Base-by-base conservation (phyloP, 2,329 filamentous ascomycete species). In the Cercospora zeina region DNA sequence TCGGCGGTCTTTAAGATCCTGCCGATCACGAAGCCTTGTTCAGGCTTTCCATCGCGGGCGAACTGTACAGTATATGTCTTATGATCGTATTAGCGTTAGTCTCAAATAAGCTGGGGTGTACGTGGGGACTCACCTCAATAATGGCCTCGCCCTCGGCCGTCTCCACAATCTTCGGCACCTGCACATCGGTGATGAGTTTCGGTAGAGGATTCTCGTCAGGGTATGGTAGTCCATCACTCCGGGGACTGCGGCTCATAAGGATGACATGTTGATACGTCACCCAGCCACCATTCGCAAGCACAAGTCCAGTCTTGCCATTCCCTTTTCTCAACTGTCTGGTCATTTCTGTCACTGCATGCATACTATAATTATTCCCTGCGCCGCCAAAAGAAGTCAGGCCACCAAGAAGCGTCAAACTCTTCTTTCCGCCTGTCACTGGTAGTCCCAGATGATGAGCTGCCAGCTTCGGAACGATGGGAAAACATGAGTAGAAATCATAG, bases 361-460 rank as follows among this genome's bases (percentile, higher is more conserved):
- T 85, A 0, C 85, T 87, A 63, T 89, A 89, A 59, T 89, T 89
- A 65, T 89, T 89, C 0, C 87, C 87, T 5, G 87, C 87, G 0
- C 87, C 87, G 0, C 87, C 87, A 62, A 89, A 89, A 0, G 83
- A 87, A 4, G 87, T 89, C 58, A 90, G 69, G 0, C 87, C 87
- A 0, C 87, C 87, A 0, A 89, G 77, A 0, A 89, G 73, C 0
- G 85, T 88, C 19, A 88, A 79, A 0, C 83, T 31, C 39, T 58
- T 58, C 1, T 77, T 19, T 70, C 53, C 53, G 4, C 62, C 58
- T 14, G 63, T 73, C 0, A 83, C 75, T 0, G 82, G 77, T 1
- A 89, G 70, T 0, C 79, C 80, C 0, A 89, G 79, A 71, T 89
- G 85, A 2, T 82, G 73, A 30, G 82, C 85, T 1, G 87, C 87